Evolutionary conservation across 495 filamentous ascomycete genomes (phyloP).

Genomic region (Penicillium herquei): DNA sequence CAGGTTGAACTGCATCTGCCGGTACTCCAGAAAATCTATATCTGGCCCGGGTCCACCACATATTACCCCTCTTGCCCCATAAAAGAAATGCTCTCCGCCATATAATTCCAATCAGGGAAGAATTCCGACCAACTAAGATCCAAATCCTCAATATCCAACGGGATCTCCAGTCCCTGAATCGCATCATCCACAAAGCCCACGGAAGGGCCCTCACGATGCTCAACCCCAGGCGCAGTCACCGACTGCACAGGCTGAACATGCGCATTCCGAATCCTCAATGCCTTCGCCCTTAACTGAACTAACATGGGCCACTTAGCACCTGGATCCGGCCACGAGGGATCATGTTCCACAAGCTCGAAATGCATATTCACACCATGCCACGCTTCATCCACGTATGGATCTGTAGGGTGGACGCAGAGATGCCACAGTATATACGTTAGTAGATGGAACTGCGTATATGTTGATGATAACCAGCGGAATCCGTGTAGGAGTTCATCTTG

Average conservation of each 20-base stretch:
- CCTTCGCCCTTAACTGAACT: constrained; percentile 25
- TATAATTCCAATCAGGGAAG: constrained; percentile 23
- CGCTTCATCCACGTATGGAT: constrained; percentile 1
- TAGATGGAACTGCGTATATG: constrained; percentile 29
- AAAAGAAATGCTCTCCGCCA: constrained; percentile 19
- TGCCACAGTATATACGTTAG: constrained; percentile 35
- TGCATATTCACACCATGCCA: neutral
- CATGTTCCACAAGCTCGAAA: neutral
- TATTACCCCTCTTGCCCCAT: constrained; percentile 7
- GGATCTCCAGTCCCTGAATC: neutral
- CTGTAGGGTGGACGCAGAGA: constrained; percentile 21
- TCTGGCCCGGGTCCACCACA: neutral
- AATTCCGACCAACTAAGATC: constrained; percentile 21
- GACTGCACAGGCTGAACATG: neutral
- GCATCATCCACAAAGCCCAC: neutral
- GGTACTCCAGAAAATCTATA: too few species aligned
- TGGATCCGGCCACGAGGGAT: constrained; percentile 14
- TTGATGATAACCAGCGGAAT: constrained; percentile 28
- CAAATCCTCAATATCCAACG: constrained; percentile 16
- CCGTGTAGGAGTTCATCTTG: constrained; percentile 28
- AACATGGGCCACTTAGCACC: constrained; percentile 26
- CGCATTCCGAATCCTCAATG: constrained; percentile 18
- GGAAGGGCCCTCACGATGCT: neutral
- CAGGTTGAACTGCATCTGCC: too few species aligned
- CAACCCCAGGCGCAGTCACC: neutral